These are phyloP conservation scores for Aspergillus melleus DNA, from an alignment of 2,329 filamentous ascomycete genomes.

Conservation along the genomic window DNA sequence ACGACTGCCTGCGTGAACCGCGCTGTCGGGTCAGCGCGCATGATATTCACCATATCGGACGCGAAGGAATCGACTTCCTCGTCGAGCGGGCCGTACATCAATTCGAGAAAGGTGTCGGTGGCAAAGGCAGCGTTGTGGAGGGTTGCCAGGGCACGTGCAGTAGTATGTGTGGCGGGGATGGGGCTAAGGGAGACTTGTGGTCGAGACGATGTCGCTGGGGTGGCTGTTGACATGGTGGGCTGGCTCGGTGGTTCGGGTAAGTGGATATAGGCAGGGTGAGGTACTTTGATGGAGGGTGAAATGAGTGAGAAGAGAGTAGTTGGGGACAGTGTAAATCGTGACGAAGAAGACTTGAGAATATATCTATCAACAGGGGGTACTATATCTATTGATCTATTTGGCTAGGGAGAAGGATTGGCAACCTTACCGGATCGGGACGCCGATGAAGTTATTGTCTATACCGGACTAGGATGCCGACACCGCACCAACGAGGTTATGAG, in stretches of 20 bases:
- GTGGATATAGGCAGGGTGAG: too few species aligned
- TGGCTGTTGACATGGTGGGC: too few species aligned
- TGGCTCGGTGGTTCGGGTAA: too few species aligned
- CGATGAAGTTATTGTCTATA: background rate
- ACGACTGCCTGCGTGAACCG: background rate
- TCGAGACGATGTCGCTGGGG: too few species aligned
- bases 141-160: background rate
- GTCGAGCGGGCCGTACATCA: constrained; percentile 4
- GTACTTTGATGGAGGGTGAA: too few species aligned
- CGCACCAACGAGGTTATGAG: too few species aligned
- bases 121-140: constrained; percentile 3
- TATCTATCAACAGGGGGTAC: too few species aligned
- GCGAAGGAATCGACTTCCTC: background rate
- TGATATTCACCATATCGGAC: background rate
- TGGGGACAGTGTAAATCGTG: too few species aligned
- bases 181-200: background rate
- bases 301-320: too few species aligned
- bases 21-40: background rate
- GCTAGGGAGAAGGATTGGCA: too few species aligned
- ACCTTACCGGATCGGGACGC: background rate
- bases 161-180: background rate
- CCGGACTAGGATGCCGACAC: background rate
- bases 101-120: background rate
- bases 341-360: too few species aligned
- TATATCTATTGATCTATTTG: too few species aligned